Evolutionary conservation across 768 basidiomycete species (phyloP).

Genomic region (Brasilioporus rufonigricans): DNA sequence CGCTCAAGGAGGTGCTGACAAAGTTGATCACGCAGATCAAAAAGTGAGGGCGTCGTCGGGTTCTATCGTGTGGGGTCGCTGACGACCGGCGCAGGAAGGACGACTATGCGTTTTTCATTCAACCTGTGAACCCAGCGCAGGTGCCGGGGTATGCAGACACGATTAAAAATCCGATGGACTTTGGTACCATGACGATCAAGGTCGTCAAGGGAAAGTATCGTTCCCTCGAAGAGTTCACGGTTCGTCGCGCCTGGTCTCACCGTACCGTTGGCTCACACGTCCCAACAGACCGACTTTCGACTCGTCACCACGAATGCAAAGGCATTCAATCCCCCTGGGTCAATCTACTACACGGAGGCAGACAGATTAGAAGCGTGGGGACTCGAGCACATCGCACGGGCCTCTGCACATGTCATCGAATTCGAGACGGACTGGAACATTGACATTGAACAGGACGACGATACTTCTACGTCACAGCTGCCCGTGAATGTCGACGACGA

Average conservation of each 20-base stretch:
- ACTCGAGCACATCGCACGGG: conserved; percentile 70
- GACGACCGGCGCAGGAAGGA: conserved; percentile 56
- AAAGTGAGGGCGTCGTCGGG: conserved; percentile 47
- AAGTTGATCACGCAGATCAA: conserved; percentile 72
- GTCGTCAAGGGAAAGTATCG: conserved; percentile 75
- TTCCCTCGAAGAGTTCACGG: conserved; percentile 76
- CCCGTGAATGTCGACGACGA: conserved; percentile 38
- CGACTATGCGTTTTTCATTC: conserved; percentile 80
- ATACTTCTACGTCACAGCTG: conserved; percentile 21
- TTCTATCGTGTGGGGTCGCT: not conserved
- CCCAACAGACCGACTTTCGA: conserved; percentile 57
- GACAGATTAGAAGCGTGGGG: conserved; percentile 69
- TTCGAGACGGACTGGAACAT: conserved; percentile 85
- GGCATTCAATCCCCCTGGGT: conserved; percentile 69
- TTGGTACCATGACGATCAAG: conserved; percentile 82
- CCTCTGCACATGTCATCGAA: conserved; percentile 71
- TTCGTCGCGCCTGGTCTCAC: conserved; percentile 34
- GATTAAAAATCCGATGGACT: conserved; percentile 88
- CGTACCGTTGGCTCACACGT: not conserved
- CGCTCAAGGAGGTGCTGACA: conserved; percentile 69
- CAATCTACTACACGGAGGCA: conserved; percentile 73
- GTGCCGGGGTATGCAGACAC: conserved; percentile 65
- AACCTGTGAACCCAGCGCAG: conserved; percentile 58
- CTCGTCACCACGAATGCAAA: conserved; percentile 76
- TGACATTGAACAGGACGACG: conserved; percentile 67